Percentiles rank a stretch among this genome's conserved stretches.
These are phyloP conservation scores for Globisporangium camurandrum DNA, from an alignment of 352 stramenopile genomes.

Conservation along the genomic window DNA sequence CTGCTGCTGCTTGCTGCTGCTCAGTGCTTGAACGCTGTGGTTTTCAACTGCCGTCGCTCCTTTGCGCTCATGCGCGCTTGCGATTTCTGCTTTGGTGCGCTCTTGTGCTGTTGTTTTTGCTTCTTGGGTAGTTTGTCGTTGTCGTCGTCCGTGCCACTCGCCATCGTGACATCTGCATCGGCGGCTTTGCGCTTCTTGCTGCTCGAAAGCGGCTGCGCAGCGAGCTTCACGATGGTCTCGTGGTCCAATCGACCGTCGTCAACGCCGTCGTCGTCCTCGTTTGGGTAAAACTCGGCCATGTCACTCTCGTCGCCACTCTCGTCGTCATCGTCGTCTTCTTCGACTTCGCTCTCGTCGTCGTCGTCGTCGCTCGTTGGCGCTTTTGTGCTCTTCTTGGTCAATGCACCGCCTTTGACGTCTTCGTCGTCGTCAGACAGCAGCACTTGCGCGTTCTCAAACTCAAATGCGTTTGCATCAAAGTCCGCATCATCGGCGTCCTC, in stretches of 20 bases:
- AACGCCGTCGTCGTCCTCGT: constrained; percentile 37
- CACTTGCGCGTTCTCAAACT: constrained; percentile 75
- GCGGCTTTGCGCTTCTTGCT: constrained; percentile 10
- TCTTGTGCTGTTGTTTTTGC: constrained; percentile 15
- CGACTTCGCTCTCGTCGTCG: constrained; percentile 12
- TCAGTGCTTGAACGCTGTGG: constrained; percentile 10
- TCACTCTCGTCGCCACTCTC: constrained; percentile 27
- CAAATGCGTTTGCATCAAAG: constrained; percentile 76
- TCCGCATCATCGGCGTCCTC: constrained; percentile 27
- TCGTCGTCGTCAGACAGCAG: constrained; percentile 71
- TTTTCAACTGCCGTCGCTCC: constrained; percentile 12
- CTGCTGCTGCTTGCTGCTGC: too few species aligned
- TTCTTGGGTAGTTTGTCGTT: not conserved
- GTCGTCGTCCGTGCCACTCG: not conserved
- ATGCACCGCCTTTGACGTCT: constrained; percentile 29
- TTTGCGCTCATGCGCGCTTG: constrained; percentile 14
- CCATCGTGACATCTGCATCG: not conserved
- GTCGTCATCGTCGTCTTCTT: constrained; percentile 13
- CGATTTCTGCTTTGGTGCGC: not conserved
- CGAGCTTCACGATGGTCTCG: constrained; percentile 12
- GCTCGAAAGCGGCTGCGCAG: not conserved
- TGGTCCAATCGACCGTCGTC: constrained; percentile 13
- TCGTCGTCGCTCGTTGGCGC: constrained; percentile 13
- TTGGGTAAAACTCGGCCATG: constrained; percentile 57
- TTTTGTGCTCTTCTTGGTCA: constrained; percentile 12